Conservation (phyloP, 1,284 basidiomycete genomes). For the Rhodotorula mucilaginosa region DNA sequence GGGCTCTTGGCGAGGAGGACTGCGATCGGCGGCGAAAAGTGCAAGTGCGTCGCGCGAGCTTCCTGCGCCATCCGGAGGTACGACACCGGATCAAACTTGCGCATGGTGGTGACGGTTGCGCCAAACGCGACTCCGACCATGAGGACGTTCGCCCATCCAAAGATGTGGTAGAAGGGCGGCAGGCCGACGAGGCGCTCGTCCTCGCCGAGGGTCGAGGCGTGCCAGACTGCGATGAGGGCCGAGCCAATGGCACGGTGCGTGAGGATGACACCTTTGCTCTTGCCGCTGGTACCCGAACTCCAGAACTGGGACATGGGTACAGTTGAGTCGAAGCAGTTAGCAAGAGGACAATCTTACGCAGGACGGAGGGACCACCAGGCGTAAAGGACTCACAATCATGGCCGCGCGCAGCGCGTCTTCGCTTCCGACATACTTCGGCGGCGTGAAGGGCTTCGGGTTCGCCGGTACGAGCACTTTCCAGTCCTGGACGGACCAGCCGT, state of each 20-base stretch:
- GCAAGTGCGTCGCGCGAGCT: conserved; percentile 48
- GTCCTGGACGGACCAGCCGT: conserved; percentile 26
- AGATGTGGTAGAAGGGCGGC: conserved; percentile 48
- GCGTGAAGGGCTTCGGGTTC: conserved; percentile 26
- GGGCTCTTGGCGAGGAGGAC: conserved; percentile 49
- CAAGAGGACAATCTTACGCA: too few species aligned
- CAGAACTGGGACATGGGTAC: conserved; percentile 44
- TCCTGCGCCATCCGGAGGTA: conserved; percentile 48
- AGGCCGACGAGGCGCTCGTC: conserved; percentile 48
- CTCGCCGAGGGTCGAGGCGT: conserved; percentile 38
- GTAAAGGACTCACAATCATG: conserved; percentile 18
- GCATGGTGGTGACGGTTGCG: conserved; percentile 47
- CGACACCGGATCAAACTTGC: conserved; percentile 48
- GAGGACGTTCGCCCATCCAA: conserved; percentile 45
- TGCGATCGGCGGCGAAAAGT: conserved; percentile 52
- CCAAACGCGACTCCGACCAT: conserved; percentile 47
- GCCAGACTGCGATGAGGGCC: conserved; percentile 46
- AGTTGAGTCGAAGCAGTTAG: conserved; percentile 22
- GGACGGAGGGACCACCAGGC: too few species aligned
- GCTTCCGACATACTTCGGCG: conserved; percentile 31
- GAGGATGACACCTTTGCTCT: conserved; percentile 50
- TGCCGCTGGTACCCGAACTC: conserved; percentile 50
- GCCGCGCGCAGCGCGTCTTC: conserved; percentile 29
- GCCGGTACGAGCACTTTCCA: conserved; percentile 39
- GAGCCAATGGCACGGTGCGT: conserved; percentile 46